A percentile compares a stretch with the other conserved stretches of the same genome.
Evolutionary conservation across 352 stramenopile species (phyloP).

Genomic region (Pythium guiyangense): DNA sequence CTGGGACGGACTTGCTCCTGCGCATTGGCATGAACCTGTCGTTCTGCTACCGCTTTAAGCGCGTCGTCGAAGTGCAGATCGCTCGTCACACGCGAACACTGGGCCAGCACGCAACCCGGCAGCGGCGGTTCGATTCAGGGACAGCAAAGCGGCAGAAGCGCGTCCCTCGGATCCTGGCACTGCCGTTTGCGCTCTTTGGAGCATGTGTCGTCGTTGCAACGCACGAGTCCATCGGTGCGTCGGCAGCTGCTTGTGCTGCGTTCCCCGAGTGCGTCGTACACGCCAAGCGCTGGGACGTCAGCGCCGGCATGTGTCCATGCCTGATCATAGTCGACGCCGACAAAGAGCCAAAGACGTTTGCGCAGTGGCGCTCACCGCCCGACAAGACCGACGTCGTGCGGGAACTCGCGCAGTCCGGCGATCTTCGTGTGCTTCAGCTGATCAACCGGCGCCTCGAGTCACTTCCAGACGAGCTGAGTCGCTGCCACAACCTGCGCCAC

Average conservation of each 20-base stretch:
- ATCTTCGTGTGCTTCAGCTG: not conserved
- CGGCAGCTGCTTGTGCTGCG: not conserved
- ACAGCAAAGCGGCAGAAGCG: not conserved
- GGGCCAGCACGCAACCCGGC: no score
- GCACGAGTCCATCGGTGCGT: not conserved
- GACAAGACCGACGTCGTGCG: not conserved
- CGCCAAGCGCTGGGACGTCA: not conserved
- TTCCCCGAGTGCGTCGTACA: not conserved
- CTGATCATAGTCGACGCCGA: not conserved
- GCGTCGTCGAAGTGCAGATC: no score
- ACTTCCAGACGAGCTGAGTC: not conserved
- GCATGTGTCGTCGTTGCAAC: not conserved
- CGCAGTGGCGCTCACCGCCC: not conserved
- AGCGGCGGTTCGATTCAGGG: no score
- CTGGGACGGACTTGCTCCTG: no score
- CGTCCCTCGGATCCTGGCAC: not conserved
- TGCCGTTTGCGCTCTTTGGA: not conserved
- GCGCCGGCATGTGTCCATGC: not conserved
- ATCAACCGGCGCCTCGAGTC: not conserved
- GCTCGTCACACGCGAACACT: no score
- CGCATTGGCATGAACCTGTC: no score
- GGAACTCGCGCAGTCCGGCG: not conserved
- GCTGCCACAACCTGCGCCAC: not conserved
- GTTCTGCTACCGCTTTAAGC: no score
- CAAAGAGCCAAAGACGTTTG: not conserved